These are phyloP conservation scores for Metrosideros polymorpha DNA, from an alignment of 441 rosid species.

Conservation along the genomic window DNA sequence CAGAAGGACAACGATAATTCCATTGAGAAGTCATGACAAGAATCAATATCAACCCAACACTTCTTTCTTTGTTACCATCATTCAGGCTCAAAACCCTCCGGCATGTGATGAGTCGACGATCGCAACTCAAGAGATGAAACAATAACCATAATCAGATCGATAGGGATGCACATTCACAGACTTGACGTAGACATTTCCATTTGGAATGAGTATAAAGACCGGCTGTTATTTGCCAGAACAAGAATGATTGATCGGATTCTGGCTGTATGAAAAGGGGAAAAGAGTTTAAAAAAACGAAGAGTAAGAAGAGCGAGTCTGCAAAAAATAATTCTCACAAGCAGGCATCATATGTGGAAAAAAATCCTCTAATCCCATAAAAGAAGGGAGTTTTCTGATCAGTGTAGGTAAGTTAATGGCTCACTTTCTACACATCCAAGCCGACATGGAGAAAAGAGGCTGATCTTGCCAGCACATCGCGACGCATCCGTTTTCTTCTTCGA, in stretches of 20 bases:
- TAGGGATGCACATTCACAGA: neutral
- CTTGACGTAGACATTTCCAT: neutral
- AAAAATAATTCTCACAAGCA: neutral
- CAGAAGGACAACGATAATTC: too few relatives aligned
- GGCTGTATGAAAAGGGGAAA: neutral
- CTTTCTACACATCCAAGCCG: constrained; percentile 54
- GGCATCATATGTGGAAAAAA: constrained; percentile 5
- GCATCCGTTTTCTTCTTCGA: constrained; percentile 46
- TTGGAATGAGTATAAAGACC: neutral
- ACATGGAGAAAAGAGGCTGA: constrained; percentile 42
- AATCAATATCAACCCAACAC: neutral
- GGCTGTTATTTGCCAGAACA: neutral
- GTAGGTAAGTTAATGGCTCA: neutral
- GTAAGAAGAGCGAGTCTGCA: neutral
- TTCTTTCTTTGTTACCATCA: neutral
- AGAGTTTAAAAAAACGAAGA: neutral
- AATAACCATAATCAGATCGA: neutral
- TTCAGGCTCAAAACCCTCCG: neutral
- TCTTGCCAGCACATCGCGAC: constrained; percentile 52
- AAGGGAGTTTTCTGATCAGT: constrained; percentile 4
- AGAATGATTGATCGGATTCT: neutral
- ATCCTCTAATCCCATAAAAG: constrained; percentile 11
- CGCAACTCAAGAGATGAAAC: neutral
- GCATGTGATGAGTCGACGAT: neutral
- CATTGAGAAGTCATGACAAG: neutral